A percentile compares a stretch with the other conserved stretches of the same genome.
phyloP scores from a whole-genome alignment of 2,329 filamentous ascomycete species.

The Aschersonia sp. region DNA sequence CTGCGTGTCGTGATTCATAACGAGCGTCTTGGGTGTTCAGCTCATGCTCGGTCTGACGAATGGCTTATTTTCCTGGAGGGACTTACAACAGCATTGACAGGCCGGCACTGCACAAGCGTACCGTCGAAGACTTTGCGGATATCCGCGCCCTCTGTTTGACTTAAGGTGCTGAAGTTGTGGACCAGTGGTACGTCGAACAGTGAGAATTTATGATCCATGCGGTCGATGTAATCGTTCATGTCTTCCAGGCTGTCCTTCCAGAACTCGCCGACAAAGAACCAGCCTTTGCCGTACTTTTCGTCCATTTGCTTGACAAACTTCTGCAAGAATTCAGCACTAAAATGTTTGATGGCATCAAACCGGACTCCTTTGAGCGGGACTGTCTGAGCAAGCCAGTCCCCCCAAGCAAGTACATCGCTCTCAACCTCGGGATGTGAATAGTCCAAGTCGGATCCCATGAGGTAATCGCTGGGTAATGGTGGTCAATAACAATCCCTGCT shows the following conservation, averaged over 20 bases:
- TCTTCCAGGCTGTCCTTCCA: conserved; percentile 20
- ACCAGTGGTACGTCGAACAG: conserved; percentile 57
- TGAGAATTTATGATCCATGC: conserved; percentile 40
- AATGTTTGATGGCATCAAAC: conserved; percentile 61
- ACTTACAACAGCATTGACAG: conserved; percentile 20
- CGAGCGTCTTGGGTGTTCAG: conserved; percentile 34
- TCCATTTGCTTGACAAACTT: conserved; percentile 48
- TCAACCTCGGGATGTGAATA: conserved; percentile 49
- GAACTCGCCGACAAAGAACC: conserved; percentile 24
- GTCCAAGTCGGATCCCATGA: conserved; percentile 62
- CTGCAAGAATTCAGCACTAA: conserved; percentile 49
- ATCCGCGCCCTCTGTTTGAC: conserved; percentile 40
- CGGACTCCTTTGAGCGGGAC: conserved; percentile 51
- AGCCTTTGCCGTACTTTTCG: conserved; percentile 21
- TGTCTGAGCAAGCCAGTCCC: conserved; percentile 48
- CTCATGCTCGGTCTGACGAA: neutral
- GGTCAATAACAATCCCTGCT: neutral
- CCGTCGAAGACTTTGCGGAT: conserved; percentile 48
- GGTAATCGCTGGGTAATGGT: conserved; percentile 34
- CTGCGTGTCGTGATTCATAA: conserved; percentile 58
- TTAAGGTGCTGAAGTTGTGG: conserved; percentile 49
- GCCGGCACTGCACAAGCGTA: conserved; percentile 34
- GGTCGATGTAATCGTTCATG: neutral
- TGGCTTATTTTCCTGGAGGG: neutral
- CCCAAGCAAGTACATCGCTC: conserved; percentile 51